Percentiles rank a stretch among this genome's conserved stretches.
Conservation (phyloP, 202 grass and related monocot species). For the Carex arenaria region DNA sequence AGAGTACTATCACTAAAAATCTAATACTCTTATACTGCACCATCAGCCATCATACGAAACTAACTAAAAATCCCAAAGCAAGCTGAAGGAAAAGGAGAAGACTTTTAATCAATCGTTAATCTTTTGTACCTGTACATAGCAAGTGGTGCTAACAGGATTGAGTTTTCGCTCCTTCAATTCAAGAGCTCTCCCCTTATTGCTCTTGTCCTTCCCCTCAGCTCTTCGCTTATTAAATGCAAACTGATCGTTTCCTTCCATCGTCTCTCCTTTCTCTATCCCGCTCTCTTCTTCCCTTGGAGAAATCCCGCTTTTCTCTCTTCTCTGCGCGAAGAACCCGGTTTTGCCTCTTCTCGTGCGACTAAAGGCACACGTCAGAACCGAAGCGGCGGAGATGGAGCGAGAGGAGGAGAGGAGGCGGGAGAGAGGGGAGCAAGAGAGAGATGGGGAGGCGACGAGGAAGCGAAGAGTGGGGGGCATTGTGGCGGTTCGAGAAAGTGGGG, state of each 20-base stretch:
- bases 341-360: slow-evolving; percentile 1
- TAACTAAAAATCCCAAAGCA: background rate
- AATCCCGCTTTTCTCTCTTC: slow-evolving; percentile 30
- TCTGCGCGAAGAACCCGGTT: slow-evolving; percentile 16
- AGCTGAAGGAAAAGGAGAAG: background rate
- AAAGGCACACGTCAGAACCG: background rate
- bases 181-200: slow-evolving; percentile 44
- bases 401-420: background rate
- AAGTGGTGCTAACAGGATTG: slow-evolving; percentile 88
- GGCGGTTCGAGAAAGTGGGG: background rate
- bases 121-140: slow-evolving; percentile 67
- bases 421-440: slow-evolving; percentile 10
- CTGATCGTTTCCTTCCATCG: slow-evolving; percentile 23
- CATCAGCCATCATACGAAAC: background rate
- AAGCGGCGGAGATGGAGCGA: background rate
- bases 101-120: background rate
- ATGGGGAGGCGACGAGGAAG: background rate
- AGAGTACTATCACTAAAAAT: background rate
- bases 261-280: slow-evolving; percentile 25
- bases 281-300: slow-evolving; percentile 34
- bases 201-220: slow-evolving; percentile 63
- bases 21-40: background rate
- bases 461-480: slow-evolving; percentile 10
- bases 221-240: slow-evolving; percentile 59
- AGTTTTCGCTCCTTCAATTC: slow-evolving; percentile 80